Evolutionary conservation across 2,329 filamentous ascomycete genomes (phyloP), one percentile per base, ranked within the genome.

Genomic region (Pestalotiopsis sp.): DNA sequence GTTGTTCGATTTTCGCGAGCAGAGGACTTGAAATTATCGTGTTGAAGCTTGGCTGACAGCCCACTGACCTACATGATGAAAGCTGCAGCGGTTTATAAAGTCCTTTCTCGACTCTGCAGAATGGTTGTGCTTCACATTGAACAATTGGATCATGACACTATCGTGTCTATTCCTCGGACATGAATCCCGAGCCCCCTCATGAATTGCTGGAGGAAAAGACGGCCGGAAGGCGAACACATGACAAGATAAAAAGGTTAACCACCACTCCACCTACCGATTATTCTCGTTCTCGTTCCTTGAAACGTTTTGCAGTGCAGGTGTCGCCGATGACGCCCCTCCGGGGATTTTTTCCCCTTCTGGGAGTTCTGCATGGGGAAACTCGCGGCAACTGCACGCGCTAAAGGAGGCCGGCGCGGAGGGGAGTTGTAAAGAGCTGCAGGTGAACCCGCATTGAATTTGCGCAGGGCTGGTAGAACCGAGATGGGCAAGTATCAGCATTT

Each of bases 321-420:
- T 62, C 59, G 59, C 59, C 59, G 59, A 62, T 36, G 25, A 39
- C 13, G 31, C 7, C 14, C 59, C 59, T n/a, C 31, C 27, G 45
- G 59, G 13, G 59, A 62, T 14, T 62, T 62, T 62, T 36, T 1
- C 25, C 59, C 31, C 25, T 62, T 62, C 36, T 38, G 59, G 36
- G 31, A 23, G 14, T 13, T 14, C 45, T 12, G 36, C 23, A 62
- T 39, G 59, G 59, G 59, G 59, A 38, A 62, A 62, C 27, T 20
- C 59, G 36, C 59, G 59, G 25, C 14, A 62, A 36, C 59, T 62
- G 31, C 59, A 62, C 59, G 38, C 59, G 31, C 59, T 59, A 27
- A 27, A 27, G 2, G 2, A 31, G 23, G 27, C 20, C 17, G 45
- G n/a, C 20, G 17, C 45, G 2, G 13, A n/a, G 7, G 20, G 45